Evolutionary conservation across 371 early-diverging fungal species (phyloP).

Genomic region (Zopfochytrium polystomum): DNA sequence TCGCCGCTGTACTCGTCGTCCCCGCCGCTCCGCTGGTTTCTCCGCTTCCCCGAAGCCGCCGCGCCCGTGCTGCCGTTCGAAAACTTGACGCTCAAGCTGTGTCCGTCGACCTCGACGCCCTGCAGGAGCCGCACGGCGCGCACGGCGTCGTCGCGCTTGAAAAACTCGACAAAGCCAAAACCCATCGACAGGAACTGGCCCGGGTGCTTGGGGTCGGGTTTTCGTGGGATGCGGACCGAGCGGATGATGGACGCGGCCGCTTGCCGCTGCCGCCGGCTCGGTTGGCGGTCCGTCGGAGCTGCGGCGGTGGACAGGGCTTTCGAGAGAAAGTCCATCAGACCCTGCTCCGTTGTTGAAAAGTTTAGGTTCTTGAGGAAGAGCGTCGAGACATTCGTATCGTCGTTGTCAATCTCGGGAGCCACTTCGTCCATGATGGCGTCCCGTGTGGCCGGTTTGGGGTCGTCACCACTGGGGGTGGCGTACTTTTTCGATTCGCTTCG

Average conservation of each 20-base stretch:
- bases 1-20: no score
- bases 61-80: conserved; percentile 51
- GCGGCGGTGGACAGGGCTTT: conserved; percentile 1
- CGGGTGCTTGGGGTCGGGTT: conserved; percentile 68
- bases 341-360: conserved; percentile 72
- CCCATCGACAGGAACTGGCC: conserved; percentile 76
- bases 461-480: neutral
- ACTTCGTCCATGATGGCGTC: conserved; percentile 10
- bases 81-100: conserved; percentile 80
- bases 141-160: conserved; percentile 68
- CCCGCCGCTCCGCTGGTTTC: conserved; percentile 19
- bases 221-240: conserved; percentile 72
- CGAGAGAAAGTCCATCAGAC: no score
- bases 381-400: conserved; percentile 58
- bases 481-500: no score
- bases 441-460: conserved; percentile 14
- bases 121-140: conserved; percentile 81
- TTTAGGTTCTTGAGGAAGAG: conserved; percentile 93
- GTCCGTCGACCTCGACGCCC: conserved; percentile 78
- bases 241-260: conserved; percentile 67
- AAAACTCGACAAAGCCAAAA: conserved; percentile 96
- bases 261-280: conserved; percentile 68
- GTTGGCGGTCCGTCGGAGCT: conserved; percentile 54
- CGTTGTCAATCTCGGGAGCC: conserved; percentile 9
- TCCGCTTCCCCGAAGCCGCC: neutral